phyloP scores from a whole-genome alignment of 2,329 filamentous ascomycete genomes.

The Ustilaginoidea virens region DNA sequence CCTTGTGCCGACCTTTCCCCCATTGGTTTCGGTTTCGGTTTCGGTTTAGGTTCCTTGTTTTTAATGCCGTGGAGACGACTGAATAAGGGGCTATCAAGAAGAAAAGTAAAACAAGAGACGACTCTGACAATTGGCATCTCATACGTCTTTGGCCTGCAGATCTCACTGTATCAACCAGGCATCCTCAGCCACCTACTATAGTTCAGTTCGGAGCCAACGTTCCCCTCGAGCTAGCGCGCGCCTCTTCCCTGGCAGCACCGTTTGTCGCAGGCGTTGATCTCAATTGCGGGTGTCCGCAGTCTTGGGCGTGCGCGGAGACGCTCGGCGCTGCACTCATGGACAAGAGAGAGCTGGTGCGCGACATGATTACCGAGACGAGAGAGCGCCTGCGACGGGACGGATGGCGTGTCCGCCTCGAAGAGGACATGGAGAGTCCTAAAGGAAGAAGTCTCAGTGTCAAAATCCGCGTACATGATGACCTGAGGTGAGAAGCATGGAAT shows the following conservation, averaged over 20 bases:
- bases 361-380: slow-evolving; percentile 46
- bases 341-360: slow-evolving; percentile 45
- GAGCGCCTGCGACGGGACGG: slow-evolving; percentile 33
- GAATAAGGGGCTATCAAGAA: no score
- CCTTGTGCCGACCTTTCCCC: background rate
- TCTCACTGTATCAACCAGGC: slow-evolving; percentile 41
- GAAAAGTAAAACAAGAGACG: no score
- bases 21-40: no score
- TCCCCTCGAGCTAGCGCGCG: slow-evolving; percentile 44
- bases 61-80: no score
- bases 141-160: no score
- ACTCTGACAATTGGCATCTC: no score
- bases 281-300: slow-evolving; percentile 60
- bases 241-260: slow-evolving; percentile 45
- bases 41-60: no score
- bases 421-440: slow-evolving; percentile 24
- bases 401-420: slow-evolving; percentile 31
- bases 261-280: slow-evolving; percentile 50
- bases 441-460: slow-evolving; percentile 53
- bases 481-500: slow-evolving; percentile 27
- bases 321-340: slow-evolving; percentile 58
- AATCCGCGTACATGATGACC: slow-evolving; percentile 51
- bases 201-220: slow-evolving; percentile 52
- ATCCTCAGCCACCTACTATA: slow-evolving; percentile 41
- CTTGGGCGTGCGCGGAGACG: slow-evolving; percentile 53